phyloP scores from a whole-genome alignment of 306 rosid species.

The Crataegus laevigata region DNA sequence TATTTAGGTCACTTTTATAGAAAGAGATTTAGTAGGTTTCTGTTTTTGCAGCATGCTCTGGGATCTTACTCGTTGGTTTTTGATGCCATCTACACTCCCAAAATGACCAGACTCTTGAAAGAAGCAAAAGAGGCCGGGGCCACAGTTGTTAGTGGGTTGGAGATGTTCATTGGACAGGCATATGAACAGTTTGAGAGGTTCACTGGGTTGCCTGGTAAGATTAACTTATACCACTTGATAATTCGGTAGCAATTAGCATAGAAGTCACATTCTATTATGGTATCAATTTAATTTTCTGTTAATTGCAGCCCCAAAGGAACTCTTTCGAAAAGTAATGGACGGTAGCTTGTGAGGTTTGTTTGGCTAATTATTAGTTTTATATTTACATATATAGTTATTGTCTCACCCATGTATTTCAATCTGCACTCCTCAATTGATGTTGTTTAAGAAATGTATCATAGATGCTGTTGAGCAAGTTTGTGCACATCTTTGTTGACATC shows the following conservation, averaged over 20 bases:
- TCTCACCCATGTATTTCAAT: not conserved
- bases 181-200: constrained; percentile 69
- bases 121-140: constrained; percentile 94
- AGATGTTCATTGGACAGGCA: constrained; percentile 92
- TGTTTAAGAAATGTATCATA: not conserved
- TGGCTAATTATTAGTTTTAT: not conserved
- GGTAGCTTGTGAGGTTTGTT: constrained; percentile 38
- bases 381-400: not conserved
- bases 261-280: not conserved
- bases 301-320: constrained; percentile 72
- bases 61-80: constrained; percentile 67
- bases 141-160: constrained; percentile 56
- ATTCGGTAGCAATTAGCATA: constrained; percentile 1
- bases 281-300: constrained; percentile 19
- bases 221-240: not conserved
- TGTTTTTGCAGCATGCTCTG: constrained; percentile 64
- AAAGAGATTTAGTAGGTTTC: constrained; percentile 18
- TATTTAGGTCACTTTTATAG: constrained; percentile 11
- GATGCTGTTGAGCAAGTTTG: not conserved
- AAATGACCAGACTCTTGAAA: constrained; percentile 68
- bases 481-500: not conserved
- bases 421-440: not conserved
- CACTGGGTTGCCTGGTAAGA: constrained; percentile 86
- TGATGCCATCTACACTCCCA: constrained; percentile 89
- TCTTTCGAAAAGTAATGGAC: constrained; percentile 54